phyloP scores from a whole-genome alignment of 768 basidiomycete species.

The Hygrocybe coccinea region DNA sequence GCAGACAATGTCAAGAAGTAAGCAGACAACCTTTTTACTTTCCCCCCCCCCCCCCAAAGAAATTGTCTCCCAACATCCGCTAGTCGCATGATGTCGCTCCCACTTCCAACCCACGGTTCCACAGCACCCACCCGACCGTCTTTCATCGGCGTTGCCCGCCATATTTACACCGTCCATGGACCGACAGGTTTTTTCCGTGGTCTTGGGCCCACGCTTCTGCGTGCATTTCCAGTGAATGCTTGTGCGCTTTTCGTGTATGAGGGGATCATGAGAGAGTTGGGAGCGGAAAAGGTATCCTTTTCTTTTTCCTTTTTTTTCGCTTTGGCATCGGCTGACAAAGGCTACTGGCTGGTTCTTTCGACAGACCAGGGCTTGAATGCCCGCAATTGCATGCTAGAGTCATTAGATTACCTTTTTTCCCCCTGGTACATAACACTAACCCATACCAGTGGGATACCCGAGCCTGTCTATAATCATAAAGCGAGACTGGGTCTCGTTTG shows the following conservation, averaged over 20 bases:
- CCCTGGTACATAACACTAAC: too few relatives aligned
- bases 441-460: too few relatives aligned
- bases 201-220: constrained; percentile 58
- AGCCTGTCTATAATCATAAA: too few relatives aligned
- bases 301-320: constrained; percentile 10
- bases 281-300: constrained; percentile 55
- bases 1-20: constrained; percentile 84
- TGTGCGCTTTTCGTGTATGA: constrained; percentile 78
- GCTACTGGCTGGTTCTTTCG: constrained; percentile 6
- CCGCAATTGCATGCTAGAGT: too few relatives aligned
- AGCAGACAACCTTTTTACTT: too few relatives aligned
- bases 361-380: constrained; percentile 40
- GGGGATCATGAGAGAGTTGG: constrained; percentile 58
- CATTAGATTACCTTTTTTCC: too few relatives aligned
- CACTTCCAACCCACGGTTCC: constrained; percentile 20
- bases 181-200: constrained; percentile 59
- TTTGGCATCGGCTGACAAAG: neutral
- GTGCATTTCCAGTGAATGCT: constrained; percentile 77
- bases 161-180: constrained; percentile 52
- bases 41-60: too few relatives aligned
- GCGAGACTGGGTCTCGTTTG: too few relatives aligned
- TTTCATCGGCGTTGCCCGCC: constrained; percentile 45
- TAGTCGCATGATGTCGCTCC: too few relatives aligned
- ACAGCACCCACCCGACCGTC: constrained; percentile 35
- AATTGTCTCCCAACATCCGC: neutral